Evolutionary conservation across 176 grass and related monocot species (phyloP).

Genomic region (Triticum urartu): DNA sequence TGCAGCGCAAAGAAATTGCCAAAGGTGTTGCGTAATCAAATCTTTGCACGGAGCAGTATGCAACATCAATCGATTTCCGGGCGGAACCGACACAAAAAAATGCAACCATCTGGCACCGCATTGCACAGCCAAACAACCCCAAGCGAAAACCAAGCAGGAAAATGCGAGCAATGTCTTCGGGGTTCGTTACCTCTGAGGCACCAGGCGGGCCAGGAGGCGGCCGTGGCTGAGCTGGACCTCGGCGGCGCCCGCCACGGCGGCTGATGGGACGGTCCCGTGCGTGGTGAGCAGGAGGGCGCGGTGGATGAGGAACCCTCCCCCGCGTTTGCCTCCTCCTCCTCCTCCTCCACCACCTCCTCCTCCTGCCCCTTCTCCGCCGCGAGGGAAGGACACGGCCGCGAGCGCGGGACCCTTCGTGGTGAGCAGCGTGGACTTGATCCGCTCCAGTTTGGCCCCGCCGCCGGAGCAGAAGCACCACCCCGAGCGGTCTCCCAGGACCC

Average conservation of each 20-base stretch:
- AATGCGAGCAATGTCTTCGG: not conserved
- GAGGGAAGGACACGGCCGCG: conserved; percentile 50
- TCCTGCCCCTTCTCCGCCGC: not conserved
- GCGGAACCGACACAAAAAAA: conserved; percentile 8
- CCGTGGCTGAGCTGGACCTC: conserved; percentile 68
- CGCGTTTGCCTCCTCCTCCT: conserved; percentile 41
- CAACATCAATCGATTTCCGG: not conserved
- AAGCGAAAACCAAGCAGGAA: not conserved
- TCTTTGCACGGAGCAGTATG: not conserved
- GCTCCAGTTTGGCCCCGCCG: conserved; percentile 69
- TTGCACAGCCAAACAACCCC: not conserved
- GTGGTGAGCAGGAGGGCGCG: conserved; percentile 79
- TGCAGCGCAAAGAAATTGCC: conserved; percentile 12
- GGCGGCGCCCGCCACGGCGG: conserved; percentile 46
- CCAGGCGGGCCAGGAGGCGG: conserved; percentile 55
- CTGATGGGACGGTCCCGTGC: conserved; percentile 75
- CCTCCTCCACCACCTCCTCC: conserved; percentile 8
- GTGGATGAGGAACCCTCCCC: conserved; percentile 84
- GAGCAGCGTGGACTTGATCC: conserved; percentile 71
- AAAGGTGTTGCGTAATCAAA: not conserved
- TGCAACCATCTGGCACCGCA: not conserved
- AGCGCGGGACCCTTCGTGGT: conserved; percentile 69
- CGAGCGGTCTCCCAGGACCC: conserved; percentile 61
- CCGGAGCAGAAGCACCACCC: conserved; percentile 91
- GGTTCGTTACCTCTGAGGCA: conserved; percentile 66